These are phyloP conservation scores for Phytophthora pistaciae DNA, from an alignment of 352 stramenopile species.

Conservation along the genomic window DNA sequence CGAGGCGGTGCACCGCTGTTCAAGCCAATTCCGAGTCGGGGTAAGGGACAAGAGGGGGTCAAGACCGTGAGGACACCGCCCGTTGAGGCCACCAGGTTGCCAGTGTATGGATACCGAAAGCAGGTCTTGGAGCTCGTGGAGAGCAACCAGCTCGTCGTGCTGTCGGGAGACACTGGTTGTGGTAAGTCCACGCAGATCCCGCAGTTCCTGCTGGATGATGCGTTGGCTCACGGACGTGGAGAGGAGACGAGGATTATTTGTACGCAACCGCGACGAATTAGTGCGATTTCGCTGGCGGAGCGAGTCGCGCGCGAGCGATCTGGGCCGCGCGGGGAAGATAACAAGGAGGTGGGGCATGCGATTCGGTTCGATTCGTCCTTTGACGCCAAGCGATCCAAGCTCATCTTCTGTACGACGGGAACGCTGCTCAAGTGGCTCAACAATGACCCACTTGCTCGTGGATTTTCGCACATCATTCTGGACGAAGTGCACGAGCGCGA, in stretches of 20 bases:
- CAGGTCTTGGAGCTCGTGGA: constrained; percentile 73
- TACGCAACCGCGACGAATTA: constrained; percentile 94
- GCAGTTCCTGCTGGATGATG: constrained; percentile 93
- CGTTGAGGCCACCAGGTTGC: constrained; percentile 47
- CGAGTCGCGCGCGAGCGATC: constrained; percentile 87
- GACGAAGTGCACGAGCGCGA: constrained; percentile 98
- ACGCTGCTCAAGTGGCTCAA: constrained; percentile 89
- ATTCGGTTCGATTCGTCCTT: constrained; percentile 93
- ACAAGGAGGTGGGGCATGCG: constrained; percentile 90
- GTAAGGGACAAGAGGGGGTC: neutral
- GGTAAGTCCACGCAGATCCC: constrained; percentile 95
- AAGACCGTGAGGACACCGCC: constrained; percentile 29
- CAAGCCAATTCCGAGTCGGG: constrained; percentile 43
- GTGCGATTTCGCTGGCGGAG: constrained; percentile 91
- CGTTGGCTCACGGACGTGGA: constrained; percentile 71
- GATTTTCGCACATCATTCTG: constrained; percentile 95
- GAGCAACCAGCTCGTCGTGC: constrained; percentile 91
- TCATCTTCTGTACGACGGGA: constrained; percentile 99
- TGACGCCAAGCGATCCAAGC: constrained; percentile 82
- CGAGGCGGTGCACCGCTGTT: constrained; percentile 40
- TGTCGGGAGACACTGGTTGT: constrained; percentile 96
- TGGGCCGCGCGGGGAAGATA: constrained; percentile 28
- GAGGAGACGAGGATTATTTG: constrained; percentile 85
- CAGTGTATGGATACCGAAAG: constrained; percentile 67
- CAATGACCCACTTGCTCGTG: constrained; percentile 72